These are phyloP conservation scores for Solanum medicagineum DNA, from an alignment of 257 asterid genomes.

Conservation along the genomic window DNA sequence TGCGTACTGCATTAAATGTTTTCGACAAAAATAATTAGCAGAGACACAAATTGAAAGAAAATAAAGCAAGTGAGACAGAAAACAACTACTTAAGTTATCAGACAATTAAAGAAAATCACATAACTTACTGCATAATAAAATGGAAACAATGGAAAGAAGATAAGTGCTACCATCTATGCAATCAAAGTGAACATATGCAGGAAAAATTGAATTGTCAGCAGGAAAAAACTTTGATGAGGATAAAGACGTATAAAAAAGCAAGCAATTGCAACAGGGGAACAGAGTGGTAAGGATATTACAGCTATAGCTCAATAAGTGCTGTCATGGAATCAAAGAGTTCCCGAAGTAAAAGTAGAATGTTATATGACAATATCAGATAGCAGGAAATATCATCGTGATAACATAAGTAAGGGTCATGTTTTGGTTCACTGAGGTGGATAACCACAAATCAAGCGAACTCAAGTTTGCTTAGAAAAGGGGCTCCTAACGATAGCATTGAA, in stretches of 20 bases:
- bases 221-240: not conserved
- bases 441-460: not conserved
- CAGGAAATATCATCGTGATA: not conserved
- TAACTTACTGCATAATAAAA: not conserved
- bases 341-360: not conserved
- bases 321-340: not conserved
- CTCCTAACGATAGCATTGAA: not conserved
- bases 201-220: not conserved
- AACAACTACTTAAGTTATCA: not conserved
- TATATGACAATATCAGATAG: not conserved
- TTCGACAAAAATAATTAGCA: not conserved
- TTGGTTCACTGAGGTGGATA: not conserved
- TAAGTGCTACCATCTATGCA: not conserved
- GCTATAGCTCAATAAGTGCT: not conserved
- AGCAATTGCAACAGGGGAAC: not conserved
- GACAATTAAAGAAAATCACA: not conserved
- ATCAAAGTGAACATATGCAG: not conserved
- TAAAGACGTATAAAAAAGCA: not conserved
- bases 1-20: constrained; percentile 62
- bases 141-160: not conserved
- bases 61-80: not conserved
- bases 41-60: not conserved
- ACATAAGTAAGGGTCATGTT: not conserved
- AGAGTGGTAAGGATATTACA: not conserved
- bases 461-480: not conserved